phyloP scores from a whole-genome alignment of 768 basidiomycete genomes.

The Boletus fagicola region DNA sequence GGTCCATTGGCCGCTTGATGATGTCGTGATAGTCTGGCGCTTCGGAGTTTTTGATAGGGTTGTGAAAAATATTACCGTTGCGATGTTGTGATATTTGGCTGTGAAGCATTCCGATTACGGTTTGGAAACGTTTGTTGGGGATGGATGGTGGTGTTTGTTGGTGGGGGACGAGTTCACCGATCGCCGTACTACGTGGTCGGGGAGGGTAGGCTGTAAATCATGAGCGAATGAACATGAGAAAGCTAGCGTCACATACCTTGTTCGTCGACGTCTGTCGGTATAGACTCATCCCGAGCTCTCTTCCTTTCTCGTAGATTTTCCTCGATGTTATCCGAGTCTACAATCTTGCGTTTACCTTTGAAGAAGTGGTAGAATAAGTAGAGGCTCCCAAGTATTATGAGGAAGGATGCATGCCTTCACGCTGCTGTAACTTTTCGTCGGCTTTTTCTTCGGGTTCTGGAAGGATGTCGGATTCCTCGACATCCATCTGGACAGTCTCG shows the following conservation, averaged over 20 bases:
- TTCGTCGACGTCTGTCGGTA: constrained; percentile 38
- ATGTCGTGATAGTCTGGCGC: constrained; percentile 92
- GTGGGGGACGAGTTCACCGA: constrained; percentile 15
- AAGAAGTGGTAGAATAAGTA: not conserved
- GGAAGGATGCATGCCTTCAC: constrained; percentile 19
- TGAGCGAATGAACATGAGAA: not conserved
- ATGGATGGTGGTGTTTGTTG: constrained; percentile 24
- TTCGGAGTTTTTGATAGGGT: constrained; percentile 83
- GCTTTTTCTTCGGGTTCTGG: constrained; percentile 14
- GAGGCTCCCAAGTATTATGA: no score
- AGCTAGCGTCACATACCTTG: constrained; percentile 33
- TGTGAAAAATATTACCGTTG: constrained; percentile 87
- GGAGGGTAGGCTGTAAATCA: constrained; percentile 9
- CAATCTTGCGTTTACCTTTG: constrained; percentile 29
- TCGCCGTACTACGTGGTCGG: constrained; percentile 20
- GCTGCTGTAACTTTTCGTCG: constrained; percentile 10
- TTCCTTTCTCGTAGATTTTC: constrained; percentile 29
- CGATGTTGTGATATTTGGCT: constrained; percentile 81
- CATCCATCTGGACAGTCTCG: constrained; percentile 11
- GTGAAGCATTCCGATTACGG: constrained; percentile 77
- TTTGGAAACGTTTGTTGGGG: constrained; percentile 72
- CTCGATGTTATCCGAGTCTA: constrained; percentile 24
- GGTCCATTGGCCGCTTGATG: constrained; percentile 92
- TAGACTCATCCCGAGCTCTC: constrained; percentile 27
- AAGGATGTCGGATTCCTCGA: constrained; percentile 11